Conservation (phyloP, 768 basidiomycete species). For the Amanita molliuscula region DNA sequence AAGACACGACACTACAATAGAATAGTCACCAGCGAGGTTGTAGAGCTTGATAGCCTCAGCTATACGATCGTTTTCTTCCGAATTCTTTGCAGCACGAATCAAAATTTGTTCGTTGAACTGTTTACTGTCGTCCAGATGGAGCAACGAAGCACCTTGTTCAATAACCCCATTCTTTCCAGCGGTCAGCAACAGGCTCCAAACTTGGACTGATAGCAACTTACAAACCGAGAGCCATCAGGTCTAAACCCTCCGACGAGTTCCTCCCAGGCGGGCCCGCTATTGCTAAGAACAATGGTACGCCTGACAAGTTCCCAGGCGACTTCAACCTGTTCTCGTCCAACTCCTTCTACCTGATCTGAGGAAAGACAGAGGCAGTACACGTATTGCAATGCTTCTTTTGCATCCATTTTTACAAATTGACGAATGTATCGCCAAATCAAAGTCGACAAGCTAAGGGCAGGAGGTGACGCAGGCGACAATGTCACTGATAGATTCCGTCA, state of each 20-base stretch:
- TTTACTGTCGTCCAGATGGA: constrained; percentile 55
- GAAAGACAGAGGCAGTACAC: constrained; percentile 79
- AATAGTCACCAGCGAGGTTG: constrained; percentile 87
- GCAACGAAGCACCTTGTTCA: constrained; percentile 69
- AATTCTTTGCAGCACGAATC: constrained; percentile 69
- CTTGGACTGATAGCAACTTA: constrained; percentile 27
- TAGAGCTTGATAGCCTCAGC: constrained; percentile 92
- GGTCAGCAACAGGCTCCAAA: background rate
- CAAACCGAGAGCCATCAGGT: constrained; percentile 82
- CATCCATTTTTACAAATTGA: constrained; percentile 87
- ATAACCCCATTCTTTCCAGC: constrained; percentile 66
- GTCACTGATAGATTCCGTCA: constrained; percentile 37
- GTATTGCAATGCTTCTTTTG: constrained; percentile 90
- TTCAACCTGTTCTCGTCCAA: constrained; percentile 81
- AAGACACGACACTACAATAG: constrained; percentile 79
- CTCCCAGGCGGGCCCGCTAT: constrained; percentile 78
- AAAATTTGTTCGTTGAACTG: constrained; percentile 81
- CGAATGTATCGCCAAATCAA: constrained; percentile 89
- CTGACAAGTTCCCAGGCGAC: constrained; percentile 72
- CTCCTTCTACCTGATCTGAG: constrained; percentile 54
- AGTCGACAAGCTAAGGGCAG: constrained; percentile 73
- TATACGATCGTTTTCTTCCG: constrained; percentile 75
- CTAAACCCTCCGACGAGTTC: constrained; percentile 91
- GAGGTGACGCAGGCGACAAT: constrained; percentile 53
- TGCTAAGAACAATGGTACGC: constrained; percentile 69